Evolutionary conservation across 2,329 filamentous ascomycete genomes (phyloP).

Genomic region (Fusarium sp.): DNA sequence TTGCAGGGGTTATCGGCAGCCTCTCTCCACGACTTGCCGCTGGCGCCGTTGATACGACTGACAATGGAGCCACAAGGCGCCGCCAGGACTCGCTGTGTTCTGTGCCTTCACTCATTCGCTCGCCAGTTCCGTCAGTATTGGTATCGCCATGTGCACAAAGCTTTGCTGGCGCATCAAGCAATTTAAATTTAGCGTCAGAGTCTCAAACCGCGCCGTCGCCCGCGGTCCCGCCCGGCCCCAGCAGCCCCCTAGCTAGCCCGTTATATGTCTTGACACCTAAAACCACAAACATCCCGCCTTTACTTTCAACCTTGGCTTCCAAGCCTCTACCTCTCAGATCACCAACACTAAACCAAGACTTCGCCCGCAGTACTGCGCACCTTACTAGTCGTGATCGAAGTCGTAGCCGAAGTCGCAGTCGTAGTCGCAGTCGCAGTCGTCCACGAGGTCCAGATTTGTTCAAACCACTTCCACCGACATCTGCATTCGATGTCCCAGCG

Average conservation of each 20-base stretch:
- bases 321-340: conserved; percentile 28
- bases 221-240: conserved; percentile 43
- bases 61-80: conserved; percentile 20
- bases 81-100: conserved; percentile 38
- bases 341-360: conserved; percentile 26
- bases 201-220: conserved; percentile 40
- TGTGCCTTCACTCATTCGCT: conserved; percentile 25
- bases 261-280: conserved; percentile 50
- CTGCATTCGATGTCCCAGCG: conserved; percentile 18
- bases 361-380: conserved; percentile 26
- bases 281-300: conserved; percentile 46
- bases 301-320: conserved; percentile 31
- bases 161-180: conserved; percentile 28
- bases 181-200: conserved; percentile 40
- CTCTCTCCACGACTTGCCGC: conserved; percentile 39
- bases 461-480: conserved; percentile 16
- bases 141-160: conserved; percentile 37
- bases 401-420: conserved; percentile 35
- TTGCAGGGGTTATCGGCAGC: conserved; percentile 42
- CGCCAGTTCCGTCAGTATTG: conserved; percentile 24
- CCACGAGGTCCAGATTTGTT: conserved; percentile 19
- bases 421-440: conserved; percentile 33
- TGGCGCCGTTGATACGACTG: conserved; percentile 26
- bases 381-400: conserved; percentile 30
- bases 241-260: conserved; percentile 40